Percentiles rank a stretch among this genome's conserved stretches.
Evolutionary conservation across 805 yeast species (phyloP).

Genomic region (Sugiyamaella mastotermitis): DNA sequence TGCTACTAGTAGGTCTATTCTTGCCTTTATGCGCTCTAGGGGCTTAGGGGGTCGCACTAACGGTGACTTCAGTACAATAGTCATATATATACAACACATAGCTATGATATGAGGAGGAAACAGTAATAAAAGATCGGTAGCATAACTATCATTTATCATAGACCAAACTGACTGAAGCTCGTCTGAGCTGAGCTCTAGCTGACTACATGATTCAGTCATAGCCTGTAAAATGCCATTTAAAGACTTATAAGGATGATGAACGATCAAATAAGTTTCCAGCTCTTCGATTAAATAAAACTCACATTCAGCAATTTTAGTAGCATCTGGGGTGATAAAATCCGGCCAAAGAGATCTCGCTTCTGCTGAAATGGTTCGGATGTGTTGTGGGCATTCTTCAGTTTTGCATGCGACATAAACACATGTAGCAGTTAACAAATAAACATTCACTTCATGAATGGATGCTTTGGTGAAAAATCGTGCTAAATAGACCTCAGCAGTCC

Average conservation of each 20-base stretch:
- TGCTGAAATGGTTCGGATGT: conserved; percentile 71
- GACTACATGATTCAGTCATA: conserved; percentile 45
- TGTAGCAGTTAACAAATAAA: conserved; percentile 75
- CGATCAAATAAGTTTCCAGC: conserved; percentile 40
- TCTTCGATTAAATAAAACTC: conserved; percentile 93
- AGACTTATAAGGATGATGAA: conserved; percentile 37
- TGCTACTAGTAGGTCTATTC: conserved; percentile 51
- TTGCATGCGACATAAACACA: conserved; percentile 87
- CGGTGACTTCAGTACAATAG: conserved; percentile 48
- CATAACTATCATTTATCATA: conserved; percentile 79
- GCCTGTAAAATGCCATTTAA: conserved; percentile 35
- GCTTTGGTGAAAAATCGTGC: conserved; percentile 71
- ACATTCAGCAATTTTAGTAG: conserved; percentile 87
- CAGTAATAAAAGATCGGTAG: conserved; percentile 76
- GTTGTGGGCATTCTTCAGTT: conserved; percentile 93
- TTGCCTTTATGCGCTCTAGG: conserved; percentile 31
- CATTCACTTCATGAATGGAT: conserved; percentile 72
- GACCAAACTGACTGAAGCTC: conserved; percentile 89
- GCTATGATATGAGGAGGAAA: conserved; percentile 90
- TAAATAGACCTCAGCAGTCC: conserved; percentile 83
- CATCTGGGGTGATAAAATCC: conserved; percentile 85
- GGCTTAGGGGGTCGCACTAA: conserved; percentile 24
- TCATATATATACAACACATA: conserved; percentile 70
- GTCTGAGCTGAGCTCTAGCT: conserved; percentile 34
- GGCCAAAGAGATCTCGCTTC: conserved; percentile 95